These are phyloP conservation scores for Neurospora sp. DNA, from an alignment of 495 filamentous ascomycete species.

Conservation along the genomic window DNA sequence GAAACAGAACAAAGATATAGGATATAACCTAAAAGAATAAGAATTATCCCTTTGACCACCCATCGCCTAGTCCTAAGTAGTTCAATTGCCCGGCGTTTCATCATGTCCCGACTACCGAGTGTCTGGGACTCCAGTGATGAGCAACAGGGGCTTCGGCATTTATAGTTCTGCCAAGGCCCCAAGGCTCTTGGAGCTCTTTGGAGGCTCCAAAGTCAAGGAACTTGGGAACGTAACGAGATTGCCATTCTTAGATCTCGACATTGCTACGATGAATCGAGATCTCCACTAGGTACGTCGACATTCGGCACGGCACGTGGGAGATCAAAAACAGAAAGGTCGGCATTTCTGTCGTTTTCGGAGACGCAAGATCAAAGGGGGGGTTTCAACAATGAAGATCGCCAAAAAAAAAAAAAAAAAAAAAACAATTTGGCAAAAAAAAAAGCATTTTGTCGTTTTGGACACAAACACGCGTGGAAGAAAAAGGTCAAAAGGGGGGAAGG, in stretches of 20 bases:
- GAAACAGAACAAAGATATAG: not conserved
- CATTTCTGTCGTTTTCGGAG: too few species aligned
- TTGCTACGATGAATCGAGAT: not conserved
- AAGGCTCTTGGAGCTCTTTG: not conserved
- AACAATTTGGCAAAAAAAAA: not conserved
- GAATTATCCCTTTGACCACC: not conserved
- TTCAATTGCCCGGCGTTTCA: not conserved
- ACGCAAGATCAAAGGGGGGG: too few species aligned
- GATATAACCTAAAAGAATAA: not conserved
- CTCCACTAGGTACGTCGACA: not conserved
- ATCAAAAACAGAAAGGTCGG: too few species aligned
- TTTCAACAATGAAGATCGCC: not conserved
- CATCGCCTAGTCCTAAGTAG: not conserved
- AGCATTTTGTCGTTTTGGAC: not conserved
- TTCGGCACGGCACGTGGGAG: not conserved
- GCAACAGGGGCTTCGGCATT: not conserved
- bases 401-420: not conserved
- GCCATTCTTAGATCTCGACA: not conserved
- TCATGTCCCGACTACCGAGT: not conserved
- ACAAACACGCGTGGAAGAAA: not conserved
- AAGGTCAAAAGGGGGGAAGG: too few species aligned
- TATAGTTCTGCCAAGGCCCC: not conserved
- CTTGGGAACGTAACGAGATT: not conserved
- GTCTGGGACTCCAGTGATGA: not conserved
- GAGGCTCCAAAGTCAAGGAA: not conserved